These are phyloP conservation scores for Geotrichum citri-aurantii DNA, from an alignment of 1,139 yeast genomes.

Conservation along the genomic window DNA sequence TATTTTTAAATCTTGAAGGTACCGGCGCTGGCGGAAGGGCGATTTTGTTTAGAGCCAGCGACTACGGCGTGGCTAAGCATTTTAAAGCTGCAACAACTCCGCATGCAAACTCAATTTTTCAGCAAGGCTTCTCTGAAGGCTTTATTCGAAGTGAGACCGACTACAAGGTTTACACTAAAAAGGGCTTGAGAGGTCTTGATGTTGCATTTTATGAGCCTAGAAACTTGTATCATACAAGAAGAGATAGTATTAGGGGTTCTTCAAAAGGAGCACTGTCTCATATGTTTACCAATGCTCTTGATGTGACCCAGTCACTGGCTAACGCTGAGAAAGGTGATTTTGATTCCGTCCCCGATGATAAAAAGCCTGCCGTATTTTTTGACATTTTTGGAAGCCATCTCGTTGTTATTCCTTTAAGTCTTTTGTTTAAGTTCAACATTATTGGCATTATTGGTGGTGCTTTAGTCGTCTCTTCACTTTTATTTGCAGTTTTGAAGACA, in stretches of 20 bases:
- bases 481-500: conserved; percentile 44
- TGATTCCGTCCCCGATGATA: conserved; percentile 27
- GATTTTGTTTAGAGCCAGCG: conserved; percentile 75
- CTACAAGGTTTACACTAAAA: conserved; percentile 60
- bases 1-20: conserved; percentile 85
- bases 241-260: conserved; percentile 64
- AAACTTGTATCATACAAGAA: conserved; percentile 71
- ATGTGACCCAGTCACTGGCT: conserved; percentile 45
- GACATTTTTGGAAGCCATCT: conserved; percentile 55
- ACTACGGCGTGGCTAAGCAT: conserved; percentile 62
- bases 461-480: conserved; percentile 44
- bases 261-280: conserved; percentile 69
- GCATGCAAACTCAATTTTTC: conserved; percentile 71
- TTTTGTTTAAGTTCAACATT: conserved; percentile 46
- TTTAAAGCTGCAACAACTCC: conserved; percentile 49
- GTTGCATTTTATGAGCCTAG: conserved; percentile 72
- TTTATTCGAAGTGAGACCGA: conserved; percentile 79
- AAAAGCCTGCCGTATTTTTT: conserved; percentile 50
- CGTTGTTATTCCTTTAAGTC: conserved; percentile 48
- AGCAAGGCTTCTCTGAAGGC: conserved; percentile 75
- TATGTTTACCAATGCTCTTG: conserved; percentile 69
- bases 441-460: conserved; percentile 52
- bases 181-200: conserved; percentile 79
- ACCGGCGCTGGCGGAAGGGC: conserved; percentile 94
- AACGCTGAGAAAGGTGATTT: conserved; percentile 38